Percentiles rank a stretch among this genome's conserved stretches.
phyloP scores from a whole-genome alignment of 2,329 filamentous ascomycete species.

The Fusarium austroafricanum region DNA sequence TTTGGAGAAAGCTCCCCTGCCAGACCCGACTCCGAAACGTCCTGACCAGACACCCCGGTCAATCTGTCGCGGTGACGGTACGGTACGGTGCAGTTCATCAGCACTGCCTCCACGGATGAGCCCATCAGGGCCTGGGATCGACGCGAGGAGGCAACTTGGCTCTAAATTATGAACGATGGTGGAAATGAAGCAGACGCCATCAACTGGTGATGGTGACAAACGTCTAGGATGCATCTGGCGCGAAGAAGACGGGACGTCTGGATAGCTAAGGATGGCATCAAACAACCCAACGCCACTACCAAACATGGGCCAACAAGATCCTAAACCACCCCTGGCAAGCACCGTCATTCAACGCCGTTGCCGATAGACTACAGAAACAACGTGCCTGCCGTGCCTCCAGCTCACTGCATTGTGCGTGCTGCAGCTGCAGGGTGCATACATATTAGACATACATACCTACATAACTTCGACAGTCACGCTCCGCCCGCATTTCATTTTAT shows the following conservation, averaged over 20 bases:
- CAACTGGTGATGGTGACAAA: conserved; percentile 8
- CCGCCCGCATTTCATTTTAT: conserved; percentile 37
- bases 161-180: conserved; percentile 32
- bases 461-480: conserved; percentile 44
- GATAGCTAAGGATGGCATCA: conserved; percentile 35
- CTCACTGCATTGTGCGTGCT: conserved; percentile 24
- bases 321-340: conserved; percentile 40
- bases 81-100: conserved; percentile 31
- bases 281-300: conserved; percentile 20
- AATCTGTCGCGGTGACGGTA: conserved; percentile 40
- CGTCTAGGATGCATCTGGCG: conserved; percentile 23
- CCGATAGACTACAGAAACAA: conserved; percentile 42
- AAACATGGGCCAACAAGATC: conserved; percentile 8
- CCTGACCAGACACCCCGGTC: conserved; percentile 38
- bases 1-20: conserved; percentile 44
- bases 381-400: conserved; percentile 35
- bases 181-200: conserved; percentile 33
- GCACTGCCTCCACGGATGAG: conserved; percentile 48
- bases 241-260: conserved; percentile 11
- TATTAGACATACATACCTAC: conserved; percentile 12
- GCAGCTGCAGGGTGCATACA: conserved; percentile 39
- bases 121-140: conserved; percentile 43
- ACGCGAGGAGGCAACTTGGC: conserved; percentile 36
- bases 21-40: conserved; percentile 40
- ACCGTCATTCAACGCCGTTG: conserved; percentile 45